A percentile compares a stretch with the other conserved stretches of the same genome.
phyloP scores from a whole-genome alignment of 148 eudicot species.

The Rhododendron simsii region DNA sequence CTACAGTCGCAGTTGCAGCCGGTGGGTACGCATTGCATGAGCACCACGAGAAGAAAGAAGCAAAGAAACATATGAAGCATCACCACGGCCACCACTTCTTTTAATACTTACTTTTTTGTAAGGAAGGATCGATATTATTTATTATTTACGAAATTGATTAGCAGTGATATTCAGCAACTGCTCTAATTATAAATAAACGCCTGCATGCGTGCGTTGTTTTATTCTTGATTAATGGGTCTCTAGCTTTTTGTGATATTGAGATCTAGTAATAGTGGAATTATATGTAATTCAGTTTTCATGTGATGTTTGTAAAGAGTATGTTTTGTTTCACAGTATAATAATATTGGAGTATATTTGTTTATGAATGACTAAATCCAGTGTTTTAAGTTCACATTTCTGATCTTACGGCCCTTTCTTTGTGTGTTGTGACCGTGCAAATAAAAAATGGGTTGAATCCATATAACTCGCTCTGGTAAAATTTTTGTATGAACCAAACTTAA shows the following conservation, averaged over 20 bases:
- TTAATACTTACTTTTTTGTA: neutral
- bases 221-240: neutral
- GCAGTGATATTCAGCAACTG: neutral
- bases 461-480: too few relatives aligned
- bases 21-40: constrained; percentile 56
- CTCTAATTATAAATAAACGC: neutral
- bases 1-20: constrained; percentile 42
- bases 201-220: neutral
- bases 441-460: too few relatives aligned
- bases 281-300: neutral
- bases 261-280: neutral
- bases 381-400: neutral
- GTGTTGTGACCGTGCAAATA: neutral
- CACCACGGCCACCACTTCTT: constrained; percentile 28
- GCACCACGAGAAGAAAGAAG: constrained; percentile 58
- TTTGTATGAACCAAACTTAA: too few relatives aligned
- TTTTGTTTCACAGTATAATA: too few relatives aligned
- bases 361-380: neutral
- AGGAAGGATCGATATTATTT: neutral
- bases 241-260: neutral
- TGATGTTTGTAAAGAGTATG: too few relatives aligned
- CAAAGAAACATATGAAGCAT: constrained; percentile 39
- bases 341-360: neutral
- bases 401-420: neutral
- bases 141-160: neutral